Conservation (phyloP, 2,329 filamentous ascomycete genomes). For the Bipolaris gigantea region DNA sequence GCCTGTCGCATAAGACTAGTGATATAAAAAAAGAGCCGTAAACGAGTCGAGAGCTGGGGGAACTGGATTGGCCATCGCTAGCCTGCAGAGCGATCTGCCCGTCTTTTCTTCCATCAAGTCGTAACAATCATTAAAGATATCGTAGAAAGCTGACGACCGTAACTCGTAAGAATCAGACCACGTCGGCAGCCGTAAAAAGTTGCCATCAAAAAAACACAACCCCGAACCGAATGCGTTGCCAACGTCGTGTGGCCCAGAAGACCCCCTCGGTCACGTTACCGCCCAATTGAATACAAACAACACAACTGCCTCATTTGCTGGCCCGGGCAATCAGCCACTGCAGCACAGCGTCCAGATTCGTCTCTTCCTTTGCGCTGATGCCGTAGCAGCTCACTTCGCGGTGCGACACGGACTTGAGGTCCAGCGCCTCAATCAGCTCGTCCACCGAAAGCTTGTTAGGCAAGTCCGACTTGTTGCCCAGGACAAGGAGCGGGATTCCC, state of each 20-base stretch:
- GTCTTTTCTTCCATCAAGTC: slow-evolving; percentile 56
- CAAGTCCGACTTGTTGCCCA: slow-evolving; percentile 97
- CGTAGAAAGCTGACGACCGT: slow-evolving; percentile 47
- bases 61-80: slow-evolving; percentile 54
- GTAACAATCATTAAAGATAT: slow-evolving; percentile 56
- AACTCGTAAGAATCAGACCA: slow-evolving; percentile 41
- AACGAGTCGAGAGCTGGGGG: slow-evolving; percentile 38
- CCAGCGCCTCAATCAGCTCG: slow-evolving; percentile 89
- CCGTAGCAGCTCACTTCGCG: slow-evolving; percentile 98
- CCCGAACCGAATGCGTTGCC: slow-evolving; percentile 22
- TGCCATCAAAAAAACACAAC: slow-evolving; percentile 21
- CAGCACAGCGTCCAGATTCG: slow-evolving; percentile 93
- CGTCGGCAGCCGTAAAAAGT: slow-evolving; percentile 37
- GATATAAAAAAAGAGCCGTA: slow-evolving; percentile 19
- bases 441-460: slow-evolving; percentile 89
- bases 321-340: slow-evolving; percentile 94
- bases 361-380: slow-evolving; percentile 98
- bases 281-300: slow-evolving; percentile 16
- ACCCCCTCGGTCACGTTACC: slow-evolving; percentile 30
- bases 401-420: slow-evolving; percentile 84
- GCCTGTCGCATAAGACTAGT: slow-evolving; percentile 25
- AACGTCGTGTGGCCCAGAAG: slow-evolving; percentile 26
- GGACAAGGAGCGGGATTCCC: slow-evolving; percentile 87
- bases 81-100: slow-evolving; percentile 49
- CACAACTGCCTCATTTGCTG: slow-evolving; percentile 46